Evolutionary conservation across 2,329 filamentous ascomycete species (phyloP).

Genomic region (Ophiosphaerella korrae): DNA sequence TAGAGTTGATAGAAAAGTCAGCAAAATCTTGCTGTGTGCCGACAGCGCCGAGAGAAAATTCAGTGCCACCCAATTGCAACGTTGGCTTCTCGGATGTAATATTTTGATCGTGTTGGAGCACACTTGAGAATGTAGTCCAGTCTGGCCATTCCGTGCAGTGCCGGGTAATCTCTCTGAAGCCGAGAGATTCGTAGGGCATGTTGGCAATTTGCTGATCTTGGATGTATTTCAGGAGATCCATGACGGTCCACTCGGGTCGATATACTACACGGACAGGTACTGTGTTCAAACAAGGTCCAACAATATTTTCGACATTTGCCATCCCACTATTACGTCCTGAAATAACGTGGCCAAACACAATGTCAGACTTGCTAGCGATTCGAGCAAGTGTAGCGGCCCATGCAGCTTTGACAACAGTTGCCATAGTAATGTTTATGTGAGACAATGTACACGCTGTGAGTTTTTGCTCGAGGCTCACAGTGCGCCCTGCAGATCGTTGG

Average conservation of each 20-base stretch:
- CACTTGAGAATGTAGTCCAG: conserved; percentile 44
- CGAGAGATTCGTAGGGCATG: conserved; percentile 42
- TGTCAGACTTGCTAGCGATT: conserved; percentile 44
- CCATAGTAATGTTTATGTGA: conserved; percentile 44
- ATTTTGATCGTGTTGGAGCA: conserved; percentile 42
- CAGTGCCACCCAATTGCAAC: conserved; percentile 52
- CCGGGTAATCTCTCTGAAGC: conserved; percentile 41
- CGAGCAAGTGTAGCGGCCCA: conserved; percentile 51
- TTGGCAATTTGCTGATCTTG: conserved; percentile 53
- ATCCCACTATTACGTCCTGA: conserved; percentile 48
- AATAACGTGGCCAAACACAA: conserved; percentile 52
- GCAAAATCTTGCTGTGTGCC: conserved; percentile 41
- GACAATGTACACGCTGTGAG: conserved; percentile 27
- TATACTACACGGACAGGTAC: conserved; percentile 50
- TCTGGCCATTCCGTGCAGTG: conserved; percentile 46
- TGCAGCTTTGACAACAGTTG: conserved; percentile 54
- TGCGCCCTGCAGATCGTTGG: conserved; percentile 34
- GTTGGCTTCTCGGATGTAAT: conserved; percentile 48
- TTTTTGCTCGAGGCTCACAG: conserved; percentile 33
- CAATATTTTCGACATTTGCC: conserved; percentile 44
- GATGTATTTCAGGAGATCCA: conserved; percentile 47
- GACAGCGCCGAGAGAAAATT: conserved; percentile 36
- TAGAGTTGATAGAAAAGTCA: conserved; percentile 40
- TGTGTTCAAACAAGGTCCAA: conserved; percentile 52
- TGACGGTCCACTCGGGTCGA: conserved; percentile 40